Evolutionary conservation across 2,329 filamentous ascomycete genomes (phyloP).

Genomic region (Falciphora oryzae): DNA sequence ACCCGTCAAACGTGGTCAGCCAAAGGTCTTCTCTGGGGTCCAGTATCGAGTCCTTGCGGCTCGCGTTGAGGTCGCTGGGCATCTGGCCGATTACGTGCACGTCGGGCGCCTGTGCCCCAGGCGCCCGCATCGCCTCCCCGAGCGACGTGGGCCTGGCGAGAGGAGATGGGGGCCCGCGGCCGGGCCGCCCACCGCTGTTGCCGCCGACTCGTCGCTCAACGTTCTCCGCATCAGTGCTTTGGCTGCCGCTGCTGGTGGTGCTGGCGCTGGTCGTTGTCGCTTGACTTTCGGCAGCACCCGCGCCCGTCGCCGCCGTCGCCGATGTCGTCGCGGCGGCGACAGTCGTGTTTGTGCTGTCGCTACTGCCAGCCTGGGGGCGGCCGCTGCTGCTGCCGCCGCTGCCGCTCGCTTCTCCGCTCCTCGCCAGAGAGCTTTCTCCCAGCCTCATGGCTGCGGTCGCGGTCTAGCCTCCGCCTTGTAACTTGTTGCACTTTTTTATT

Average conservation of each 20-base stretch:
- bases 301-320: neutral
- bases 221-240: neutral
- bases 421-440: neutral
- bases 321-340: neutral
- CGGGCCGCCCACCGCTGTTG: no score
- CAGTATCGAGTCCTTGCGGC: slow-evolving; percentile 23
- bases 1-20: slow-evolving; percentile 44
- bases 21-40: slow-evolving; percentile 41
- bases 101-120: slow-evolving; percentile 29
- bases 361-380: neutral
- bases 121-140: slow-evolving; percentile 33
- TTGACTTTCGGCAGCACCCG: neutral
- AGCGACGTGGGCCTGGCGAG: neutral
- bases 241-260: neutral
- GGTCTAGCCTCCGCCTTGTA: neutral
- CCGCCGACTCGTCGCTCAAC: neutral
- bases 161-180: neutral
- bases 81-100: slow-evolving; percentile 33
- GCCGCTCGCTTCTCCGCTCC: neutral
- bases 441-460: neutral
- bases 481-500: neutral
- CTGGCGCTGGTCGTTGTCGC: neutral
- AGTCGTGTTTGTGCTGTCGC: neutral
- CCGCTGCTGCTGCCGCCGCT: slow-evolving; percentile 1
- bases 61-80: slow-evolving; percentile 22